These are phyloP conservation scores for Collybia sordida DNA, from an alignment of 768 basidiomycete species.

Conservation along the genomic window DNA sequence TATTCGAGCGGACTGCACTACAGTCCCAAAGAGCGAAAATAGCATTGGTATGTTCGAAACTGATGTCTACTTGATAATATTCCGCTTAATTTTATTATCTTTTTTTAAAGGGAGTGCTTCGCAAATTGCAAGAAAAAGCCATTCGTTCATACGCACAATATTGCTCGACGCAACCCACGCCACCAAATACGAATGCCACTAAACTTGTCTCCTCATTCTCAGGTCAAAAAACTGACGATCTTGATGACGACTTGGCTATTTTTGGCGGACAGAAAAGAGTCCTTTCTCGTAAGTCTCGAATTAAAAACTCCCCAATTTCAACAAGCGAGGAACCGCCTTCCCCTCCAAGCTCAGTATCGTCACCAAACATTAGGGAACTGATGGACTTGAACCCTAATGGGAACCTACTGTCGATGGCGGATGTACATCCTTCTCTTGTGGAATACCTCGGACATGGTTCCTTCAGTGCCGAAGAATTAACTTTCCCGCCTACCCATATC, in stretches of 20 bases:
- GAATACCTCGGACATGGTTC: slow-evolving; percentile 26
- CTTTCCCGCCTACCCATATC: neutral
- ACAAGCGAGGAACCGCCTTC: slow-evolving; percentile 14
- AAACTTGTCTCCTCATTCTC: slow-evolving; percentile 3
- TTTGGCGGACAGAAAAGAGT: slow-evolving; percentile 54
- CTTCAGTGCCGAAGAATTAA: slow-evolving; percentile 1
- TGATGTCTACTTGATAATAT: neutral
- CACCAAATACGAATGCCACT: neutral
- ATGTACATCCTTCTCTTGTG: slow-evolving; percentile 21
- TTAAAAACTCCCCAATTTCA: slow-evolving; percentile 4
- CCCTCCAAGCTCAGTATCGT: slow-evolving; percentile 9
- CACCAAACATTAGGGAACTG: neutral
- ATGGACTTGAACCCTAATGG: neutral
- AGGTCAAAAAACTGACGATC: slow-evolving; percentile 23
- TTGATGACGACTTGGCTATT: slow-evolving; percentile 49
- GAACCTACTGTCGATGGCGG: neutral
- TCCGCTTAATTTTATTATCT: neutral
- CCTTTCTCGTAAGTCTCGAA: slow-evolving; percentile 21
- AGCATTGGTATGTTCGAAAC: slow-evolving; percentile 36
- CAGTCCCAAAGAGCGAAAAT: slow-evolving; percentile 46
- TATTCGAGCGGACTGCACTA: slow-evolving; percentile 45
- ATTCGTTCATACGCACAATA: slow-evolving; percentile 31
- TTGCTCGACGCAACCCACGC: slow-evolving; percentile 13
- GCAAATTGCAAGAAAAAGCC: slow-evolving; percentile 46
- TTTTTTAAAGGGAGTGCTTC: slow-evolving; percentile 37